Evolutionary conservation across 2,329 filamentous ascomycete species (phyloP), one percentile per base, ranked within the genome.

Genomic region (Neurospora crassa): DNA sequence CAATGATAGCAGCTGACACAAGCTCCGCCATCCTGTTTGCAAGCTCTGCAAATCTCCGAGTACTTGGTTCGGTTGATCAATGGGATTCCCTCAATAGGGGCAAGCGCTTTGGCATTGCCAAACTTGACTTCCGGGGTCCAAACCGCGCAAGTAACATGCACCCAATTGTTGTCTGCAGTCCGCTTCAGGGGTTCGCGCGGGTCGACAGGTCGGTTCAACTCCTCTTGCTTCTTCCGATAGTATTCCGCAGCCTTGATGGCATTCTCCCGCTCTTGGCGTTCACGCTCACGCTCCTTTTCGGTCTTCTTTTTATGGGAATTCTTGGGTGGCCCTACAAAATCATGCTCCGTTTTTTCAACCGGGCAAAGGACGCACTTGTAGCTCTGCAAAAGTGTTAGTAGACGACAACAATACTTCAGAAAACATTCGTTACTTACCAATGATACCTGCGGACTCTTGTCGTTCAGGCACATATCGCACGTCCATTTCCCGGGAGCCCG

Each of bases 91-190:
- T 99, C 96, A 1, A 92, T 94, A 41, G 94, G 91, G 76, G 94
- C 92, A 42, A 99, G 83, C 20, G 91, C 89, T 77, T 90, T 90
- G 20, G 94, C 91, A 76, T 92, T 92, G 73, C 92, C 94, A 80
- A 97, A 99, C 78, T 94, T 96, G 77, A 97, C 91, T 80, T 99
- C 96, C 0, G 93, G 90, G 12, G 92, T 94, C 90, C 93, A 98
- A 20, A 97, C 85, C 1, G 96, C 94, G 78, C 96, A 99, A 45
- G 91, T 91, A 40, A 98, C 93, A 79, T 99, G 96, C 18, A 97
- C 93, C 96, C 96, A 99, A 78, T 98, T 98, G 82, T 98, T 98
- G 79, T 96, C 94, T 4, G 92, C 92, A 0, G 96, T 99, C 68
- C 93, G 89, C 82, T 99, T 99, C 74, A 99, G 84, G 3, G 96